Evolutionary conservation across 1,139 yeast species (phyloP).

Genomic region (Suhomyces panamericanus): DNA sequence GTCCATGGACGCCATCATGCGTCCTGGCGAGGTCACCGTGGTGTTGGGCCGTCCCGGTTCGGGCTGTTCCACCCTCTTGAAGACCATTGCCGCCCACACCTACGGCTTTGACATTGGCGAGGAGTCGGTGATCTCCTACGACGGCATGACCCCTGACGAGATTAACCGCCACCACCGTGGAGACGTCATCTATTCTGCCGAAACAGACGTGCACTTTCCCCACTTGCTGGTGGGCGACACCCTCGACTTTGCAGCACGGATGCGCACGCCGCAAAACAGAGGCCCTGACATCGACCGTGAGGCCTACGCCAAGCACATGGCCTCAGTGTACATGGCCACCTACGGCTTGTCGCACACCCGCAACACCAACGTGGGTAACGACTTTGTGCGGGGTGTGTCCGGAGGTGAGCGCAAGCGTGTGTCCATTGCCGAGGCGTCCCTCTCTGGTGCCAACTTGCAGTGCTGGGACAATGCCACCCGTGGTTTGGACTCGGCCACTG

Average conservation of each 20-base stretch:
- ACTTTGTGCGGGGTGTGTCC: slow-evolving; percentile 26
- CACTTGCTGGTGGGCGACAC: slow-evolving; percentile 30
- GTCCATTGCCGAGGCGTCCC: slow-evolving; percentile 25
- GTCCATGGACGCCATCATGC: slow-evolving; percentile 65
- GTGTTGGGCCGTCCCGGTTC: slow-evolving; percentile 84
- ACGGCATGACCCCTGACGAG: slow-evolving; percentile 23
- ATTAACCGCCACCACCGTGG: slow-evolving; percentile 27
- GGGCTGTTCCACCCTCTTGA: slow-evolving; percentile 78
- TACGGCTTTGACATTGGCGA: slow-evolving; percentile 65
- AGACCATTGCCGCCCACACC: slow-evolving; percentile 68
- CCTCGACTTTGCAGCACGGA: slow-evolving; percentile 27
- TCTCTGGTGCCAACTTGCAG: slow-evolving; percentile 22
- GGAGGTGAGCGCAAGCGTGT: slow-evolving; percentile 30
- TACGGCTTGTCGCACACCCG: slow-evolving; percentile 24
- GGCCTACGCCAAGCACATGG: slow-evolving; percentile 22
- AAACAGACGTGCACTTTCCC: slow-evolving; percentile 29
- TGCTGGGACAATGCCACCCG: slow-evolving; percentile 31
- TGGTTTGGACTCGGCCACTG: slow-evolving; percentile 29
- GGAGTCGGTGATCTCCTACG: slow-evolving; percentile 43
- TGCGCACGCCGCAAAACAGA: slow-evolving; percentile 31
- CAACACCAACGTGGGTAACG: slow-evolving; percentile 27
- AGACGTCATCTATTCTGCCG: slow-evolving; percentile 31
- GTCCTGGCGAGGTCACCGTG: slow-evolving; percentile 73
- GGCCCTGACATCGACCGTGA: slow-evolving; percentile 29
- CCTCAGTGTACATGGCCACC: slow-evolving; percentile 24